Percentiles rank a stretch among this genome's conserved stretches.
phyloP scores from a whole-genome alignment of 2,329 filamentous ascomycete genomes.

The Huntiella abstrusa region DNA sequence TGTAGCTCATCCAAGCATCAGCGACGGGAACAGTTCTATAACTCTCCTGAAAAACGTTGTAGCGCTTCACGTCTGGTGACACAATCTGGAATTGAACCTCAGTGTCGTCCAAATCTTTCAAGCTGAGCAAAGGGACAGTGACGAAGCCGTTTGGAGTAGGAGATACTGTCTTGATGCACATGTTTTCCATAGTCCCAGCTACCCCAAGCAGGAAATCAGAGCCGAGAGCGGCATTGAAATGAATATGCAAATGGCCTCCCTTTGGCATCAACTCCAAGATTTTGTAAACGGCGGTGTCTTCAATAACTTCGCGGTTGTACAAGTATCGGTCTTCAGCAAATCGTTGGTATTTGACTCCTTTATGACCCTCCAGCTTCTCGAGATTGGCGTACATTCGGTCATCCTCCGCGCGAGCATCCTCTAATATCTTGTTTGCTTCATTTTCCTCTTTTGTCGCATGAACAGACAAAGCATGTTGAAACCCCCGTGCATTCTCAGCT shows the following conservation, averaged over 20 bases:
- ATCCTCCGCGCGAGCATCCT: slow-evolving; percentile 21
- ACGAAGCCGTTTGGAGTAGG: slow-evolving; percentile 21
- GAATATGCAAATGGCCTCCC: slow-evolving; percentile 53
- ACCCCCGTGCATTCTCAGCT: slow-evolving; percentile 21
- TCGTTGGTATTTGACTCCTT: slow-evolving; percentile 7
- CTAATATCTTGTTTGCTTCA: slow-evolving; percentile 23
- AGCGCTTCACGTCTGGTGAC: slow-evolving; percentile 15
- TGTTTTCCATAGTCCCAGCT: slow-evolving; percentile 37
- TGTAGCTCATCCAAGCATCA: slow-evolving; percentile 5
- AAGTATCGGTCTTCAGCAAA: slow-evolving; percentile 33
- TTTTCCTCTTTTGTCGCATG: slow-evolving; percentile 20
- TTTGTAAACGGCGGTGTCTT: slow-evolving; percentile 34
- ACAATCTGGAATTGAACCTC: slow-evolving; percentile 45
- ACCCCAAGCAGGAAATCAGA: slow-evolving; percentile 38
- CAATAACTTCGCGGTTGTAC: slow-evolving; percentile 33
- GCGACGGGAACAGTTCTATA: slow-evolving; percentile 20
- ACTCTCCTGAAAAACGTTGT: slow-evolving; percentile 26
- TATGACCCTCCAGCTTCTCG: background rate
- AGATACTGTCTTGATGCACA: slow-evolving; percentile 45
- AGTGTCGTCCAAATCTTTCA: slow-evolving; percentile 28
- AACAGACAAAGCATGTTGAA: slow-evolving; percentile 21
- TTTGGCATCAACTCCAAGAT: slow-evolving; percentile 46
- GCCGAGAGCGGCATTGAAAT: slow-evolving; percentile 57
- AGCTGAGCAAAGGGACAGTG: slow-evolving; percentile 24
- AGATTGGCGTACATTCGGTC: slow-evolving; percentile 20